Conservation (phyloP, 2,329 filamentous ascomycete species). For the Drechslerella dactyloides region DNA sequence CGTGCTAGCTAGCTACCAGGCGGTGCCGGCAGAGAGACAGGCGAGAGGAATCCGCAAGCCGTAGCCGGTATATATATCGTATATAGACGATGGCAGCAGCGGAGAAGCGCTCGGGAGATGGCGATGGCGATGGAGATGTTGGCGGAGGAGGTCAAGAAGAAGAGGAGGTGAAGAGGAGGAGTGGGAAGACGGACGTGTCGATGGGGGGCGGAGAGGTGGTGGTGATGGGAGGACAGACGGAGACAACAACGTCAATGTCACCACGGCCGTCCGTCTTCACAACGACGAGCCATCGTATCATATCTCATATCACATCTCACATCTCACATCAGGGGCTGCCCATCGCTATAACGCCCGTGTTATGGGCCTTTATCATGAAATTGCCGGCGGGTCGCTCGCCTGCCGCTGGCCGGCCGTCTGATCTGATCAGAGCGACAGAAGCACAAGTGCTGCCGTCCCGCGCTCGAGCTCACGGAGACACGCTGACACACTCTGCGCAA, state of each 20-base stretch:
- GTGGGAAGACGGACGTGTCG: neutral
- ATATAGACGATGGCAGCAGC: constrained; percentile 11
- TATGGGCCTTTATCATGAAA: too few relatives aligned
- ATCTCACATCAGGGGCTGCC: too few relatives aligned
- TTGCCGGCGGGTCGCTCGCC: too few relatives aligned
- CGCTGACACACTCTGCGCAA: too few relatives aligned
- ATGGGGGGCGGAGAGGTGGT: neutral
- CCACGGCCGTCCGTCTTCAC: neutral
- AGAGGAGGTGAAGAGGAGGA: neutral
- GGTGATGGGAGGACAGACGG: constrained; percentile 7
- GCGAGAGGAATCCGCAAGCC: constrained; percentile 3
- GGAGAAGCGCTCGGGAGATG: neutral
- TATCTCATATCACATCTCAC: too few relatives aligned
- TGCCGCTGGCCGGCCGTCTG: too few relatives aligned
- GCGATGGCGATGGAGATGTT: neutral
- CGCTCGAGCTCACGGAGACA: too few relatives aligned
- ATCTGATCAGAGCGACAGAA: too few relatives aligned
- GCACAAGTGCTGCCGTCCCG: too few relatives aligned
- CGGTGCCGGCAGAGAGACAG: neutral
- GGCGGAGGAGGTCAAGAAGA: too few relatives aligned
- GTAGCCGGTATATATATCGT: constrained; percentile 6
- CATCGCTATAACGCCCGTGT: too few relatives aligned
- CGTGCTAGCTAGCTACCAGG: neutral
- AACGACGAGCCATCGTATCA: too few relatives aligned
- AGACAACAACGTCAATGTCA: constrained; percentile 2